Conservation (phyloP, 1,139 yeast species). For the Hyphopichia wangnamkhiaoensis region DNA sequence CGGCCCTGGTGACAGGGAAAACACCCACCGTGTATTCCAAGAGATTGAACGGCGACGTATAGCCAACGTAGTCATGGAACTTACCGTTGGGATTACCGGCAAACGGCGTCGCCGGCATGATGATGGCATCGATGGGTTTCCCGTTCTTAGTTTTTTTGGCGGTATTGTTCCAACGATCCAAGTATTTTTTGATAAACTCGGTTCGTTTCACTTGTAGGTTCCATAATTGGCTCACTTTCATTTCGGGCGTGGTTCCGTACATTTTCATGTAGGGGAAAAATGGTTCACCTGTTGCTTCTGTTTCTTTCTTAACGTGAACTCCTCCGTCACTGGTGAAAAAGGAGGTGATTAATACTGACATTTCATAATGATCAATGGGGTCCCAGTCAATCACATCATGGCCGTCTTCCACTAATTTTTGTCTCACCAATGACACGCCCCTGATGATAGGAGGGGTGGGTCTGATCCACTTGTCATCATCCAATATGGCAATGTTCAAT, state of each 20-base stretch:
- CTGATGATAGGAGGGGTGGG: constrained; percentile 42
- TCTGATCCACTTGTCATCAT: constrained; percentile 32
- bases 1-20: constrained; percentile 58
- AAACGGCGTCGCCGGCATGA: constrained; percentile 49
- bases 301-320: constrained; percentile 28
- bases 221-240: constrained; percentile 45
- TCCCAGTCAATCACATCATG: constrained; percentile 63
- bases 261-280: constrained; percentile 35
- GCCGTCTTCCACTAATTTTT: constrained; percentile 43
- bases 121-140: constrained; percentile 48
- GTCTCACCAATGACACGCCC: constrained; percentile 23
- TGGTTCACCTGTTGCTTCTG: constrained; percentile 49
- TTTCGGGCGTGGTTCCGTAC: constrained; percentile 30
- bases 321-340: constrained; percentile 52
- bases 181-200: constrained; percentile 30
- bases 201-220: constrained; percentile 37
- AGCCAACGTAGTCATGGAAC: constrained; percentile 38
- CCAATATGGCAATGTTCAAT: constrained; percentile 32
- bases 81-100: constrained; percentile 46
- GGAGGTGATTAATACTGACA: constrained; percentile 36
- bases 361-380: constrained; percentile 38
- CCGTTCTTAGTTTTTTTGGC: constrained; percentile 33
- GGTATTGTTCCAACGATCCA: constrained; percentile 40
- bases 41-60: constrained; percentile 61
- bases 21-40: constrained; percentile 60